A percentile compares a stretch with the other conserved stretches of the same genome.
These are phyloP conservation scores for Flaveria trinervia DNA, from an alignment of 129 eudicot species.

Conservation along the genomic window DNA sequence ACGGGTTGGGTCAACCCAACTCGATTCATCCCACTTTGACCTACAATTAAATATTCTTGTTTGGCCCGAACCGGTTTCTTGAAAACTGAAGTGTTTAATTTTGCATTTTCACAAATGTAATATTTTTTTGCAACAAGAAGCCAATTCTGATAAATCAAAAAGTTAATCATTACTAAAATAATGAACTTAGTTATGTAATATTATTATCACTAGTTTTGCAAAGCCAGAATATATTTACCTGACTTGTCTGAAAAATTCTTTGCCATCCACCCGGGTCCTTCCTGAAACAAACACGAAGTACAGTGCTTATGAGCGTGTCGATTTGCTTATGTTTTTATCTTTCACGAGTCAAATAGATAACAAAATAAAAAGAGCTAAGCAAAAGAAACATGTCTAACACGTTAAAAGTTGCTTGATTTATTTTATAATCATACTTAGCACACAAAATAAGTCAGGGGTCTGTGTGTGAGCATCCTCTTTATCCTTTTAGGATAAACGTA, in stretches of 20 bases:
- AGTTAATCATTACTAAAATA: background rate
- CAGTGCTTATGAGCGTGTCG: background rate
- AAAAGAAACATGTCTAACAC: background rate
- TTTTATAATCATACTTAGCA: background rate
- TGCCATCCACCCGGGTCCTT: slow-evolving; percentile 83
- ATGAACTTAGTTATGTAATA: background rate
- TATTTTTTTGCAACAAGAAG: background rate
- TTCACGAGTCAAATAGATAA: slow-evolving; percentile 4
- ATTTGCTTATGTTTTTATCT: background rate
- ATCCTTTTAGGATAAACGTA: too few relatives aligned
- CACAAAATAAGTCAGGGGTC: background rate
- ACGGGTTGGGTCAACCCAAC: background rate
- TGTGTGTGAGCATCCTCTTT: too few relatives aligned
- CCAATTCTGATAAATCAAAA: slow-evolving; percentile 6
- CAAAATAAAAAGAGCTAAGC: background rate
- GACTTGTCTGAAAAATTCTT: slow-evolving; percentile 95
- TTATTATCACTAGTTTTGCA: background rate
- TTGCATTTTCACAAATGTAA: slow-evolving; percentile 1
- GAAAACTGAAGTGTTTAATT: background rate
- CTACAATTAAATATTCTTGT: too few relatives aligned
- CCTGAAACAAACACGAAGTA: slow-evolving; percentile 47
- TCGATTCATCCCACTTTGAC: too few relatives aligned
- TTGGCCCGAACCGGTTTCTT: background rate
- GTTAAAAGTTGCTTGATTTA: background rate
- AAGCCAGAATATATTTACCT: slow-evolving; percentile 43